Conservation (phyloP, 2,329 filamentous ascomycete species). For the Didymella pomorum region DNA sequence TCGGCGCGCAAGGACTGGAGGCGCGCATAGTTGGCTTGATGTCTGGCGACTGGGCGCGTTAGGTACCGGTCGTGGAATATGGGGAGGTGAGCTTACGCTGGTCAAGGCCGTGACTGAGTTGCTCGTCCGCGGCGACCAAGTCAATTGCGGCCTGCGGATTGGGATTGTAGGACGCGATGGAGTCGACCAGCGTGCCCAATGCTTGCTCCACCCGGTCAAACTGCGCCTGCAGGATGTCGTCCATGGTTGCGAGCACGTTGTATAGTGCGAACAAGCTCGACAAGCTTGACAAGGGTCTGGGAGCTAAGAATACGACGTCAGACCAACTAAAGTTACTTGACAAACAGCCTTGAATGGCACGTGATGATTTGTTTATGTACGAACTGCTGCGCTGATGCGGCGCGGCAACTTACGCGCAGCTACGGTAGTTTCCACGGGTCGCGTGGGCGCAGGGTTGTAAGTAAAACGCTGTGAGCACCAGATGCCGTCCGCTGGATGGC, state of each 20-base stretch:
- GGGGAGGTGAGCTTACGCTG: conserved; percentile 59
- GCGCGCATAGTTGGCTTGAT: conserved; percentile 76
- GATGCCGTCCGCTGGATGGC: conserved; percentile 34
- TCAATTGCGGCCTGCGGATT: conserved; percentile 72
- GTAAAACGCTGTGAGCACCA: conserved; percentile 33
- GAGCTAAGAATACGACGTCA: conserved; percentile 11
- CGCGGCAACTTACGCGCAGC: conserved; percentile 2
- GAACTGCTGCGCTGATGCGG: conserved; percentile 10
- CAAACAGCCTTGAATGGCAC: conserved; percentile 3
- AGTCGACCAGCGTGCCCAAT: conserved; percentile 75
- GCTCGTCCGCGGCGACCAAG: conserved; percentile 73
- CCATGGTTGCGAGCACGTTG: conserved; percentile 45
- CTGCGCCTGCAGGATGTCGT: conserved; percentile 52
- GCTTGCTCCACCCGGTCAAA: conserved; percentile 58
- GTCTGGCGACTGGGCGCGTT: conserved; percentile 67
- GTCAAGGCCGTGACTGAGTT: conserved; percentile 71
- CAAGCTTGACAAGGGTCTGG: conserved; percentile 7
- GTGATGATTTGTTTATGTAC: conserved; percentile 8
- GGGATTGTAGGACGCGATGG: conserved; percentile 83
- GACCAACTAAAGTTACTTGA: not conserved
- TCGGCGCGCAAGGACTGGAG: conserved; percentile 74
- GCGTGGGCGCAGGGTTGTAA: conserved; percentile 27
- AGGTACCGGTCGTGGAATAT: conserved; percentile 3
- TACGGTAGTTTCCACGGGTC: not conserved
- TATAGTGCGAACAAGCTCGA: conserved; percentile 19